Percentiles rank a stretch among this genome's conserved stretches.
These are phyloP conservation scores for Nicotiana otophora DNA, from an alignment of 257 asterid species.

Conservation along the genomic window DNA sequence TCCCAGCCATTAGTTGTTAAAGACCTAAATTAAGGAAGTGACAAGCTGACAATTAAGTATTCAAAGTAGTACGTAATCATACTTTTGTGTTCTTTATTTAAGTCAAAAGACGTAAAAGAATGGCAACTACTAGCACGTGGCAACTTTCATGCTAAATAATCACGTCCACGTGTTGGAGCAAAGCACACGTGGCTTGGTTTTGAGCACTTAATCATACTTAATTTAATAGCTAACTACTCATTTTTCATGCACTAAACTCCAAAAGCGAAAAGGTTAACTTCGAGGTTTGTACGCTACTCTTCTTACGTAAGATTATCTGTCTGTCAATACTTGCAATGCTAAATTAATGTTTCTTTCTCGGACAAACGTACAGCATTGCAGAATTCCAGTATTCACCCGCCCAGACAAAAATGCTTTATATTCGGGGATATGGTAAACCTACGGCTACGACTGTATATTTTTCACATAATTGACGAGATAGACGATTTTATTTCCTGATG, in stretches of 20 bases:
- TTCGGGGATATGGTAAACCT: background rate
- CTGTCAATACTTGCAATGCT: background rate
- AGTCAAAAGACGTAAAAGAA: background rate
- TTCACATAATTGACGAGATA: no score
- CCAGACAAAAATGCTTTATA: background rate
- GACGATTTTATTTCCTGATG: no score
- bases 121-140: background rate
- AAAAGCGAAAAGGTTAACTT: slow-evolving; percentile 25
- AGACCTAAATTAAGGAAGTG: slow-evolving; percentile 4
- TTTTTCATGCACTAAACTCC: slow-evolving; percentile 44
- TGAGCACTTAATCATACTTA: slow-evolving; percentile 13
- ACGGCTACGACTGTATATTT: no score
- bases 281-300: background rate
- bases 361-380: background rate
- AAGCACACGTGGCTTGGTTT: slow-evolving; percentile 33
- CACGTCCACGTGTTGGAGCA: slow-evolving; percentile 33
- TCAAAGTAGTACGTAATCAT: slow-evolving; percentile 3
- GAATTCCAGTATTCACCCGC: background rate
- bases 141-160: background rate
- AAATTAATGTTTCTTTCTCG: background rate
- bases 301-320: slow-evolving; percentile 3
- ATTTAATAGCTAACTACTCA: slow-evolving; percentile 9
- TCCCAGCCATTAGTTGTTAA: background rate
- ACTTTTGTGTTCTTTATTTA: background rate
- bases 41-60: background rate